These are phyloP conservation scores for Phytophthora sansomeana DNA, from an alignment of 352 stramenopile genomes.

Conservation along the genomic window DNA sequence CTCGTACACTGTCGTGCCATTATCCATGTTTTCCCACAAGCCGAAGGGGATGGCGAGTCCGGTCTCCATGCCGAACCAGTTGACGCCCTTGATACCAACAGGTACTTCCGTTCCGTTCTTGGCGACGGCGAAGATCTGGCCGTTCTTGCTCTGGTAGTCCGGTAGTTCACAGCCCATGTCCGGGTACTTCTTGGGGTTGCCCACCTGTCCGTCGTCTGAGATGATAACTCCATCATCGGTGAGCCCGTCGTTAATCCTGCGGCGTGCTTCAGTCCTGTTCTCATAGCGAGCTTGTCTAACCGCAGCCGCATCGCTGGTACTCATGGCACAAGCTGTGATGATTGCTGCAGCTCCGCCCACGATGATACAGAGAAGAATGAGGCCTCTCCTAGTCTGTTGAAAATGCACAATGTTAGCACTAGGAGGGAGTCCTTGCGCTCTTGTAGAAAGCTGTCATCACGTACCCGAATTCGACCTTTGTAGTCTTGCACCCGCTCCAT, in stretches of 20 bases:
- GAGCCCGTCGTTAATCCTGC: slow-evolving; percentile 52
- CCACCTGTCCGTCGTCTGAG: slow-evolving; percentile 53
- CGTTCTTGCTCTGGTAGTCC: slow-evolving; percentile 68
- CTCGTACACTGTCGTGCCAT: slow-evolving; percentile 78
- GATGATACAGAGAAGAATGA: slow-evolving; percentile 60
- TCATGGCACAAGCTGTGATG: slow-evolving; percentile 49
- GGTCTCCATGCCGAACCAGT: slow-evolving; percentile 84
- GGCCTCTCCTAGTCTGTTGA: slow-evolving; percentile 54
- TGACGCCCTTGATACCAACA: slow-evolving; percentile 68
- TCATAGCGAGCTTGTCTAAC: slow-evolving; percentile 34
- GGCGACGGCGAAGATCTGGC: slow-evolving; percentile 49
- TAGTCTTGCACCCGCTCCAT: slow-evolving; percentile 62
- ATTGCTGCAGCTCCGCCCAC: slow-evolving; percentile 48
- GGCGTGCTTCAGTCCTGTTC: slow-evolving; percentile 32
- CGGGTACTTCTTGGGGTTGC: slow-evolving; percentile 62
- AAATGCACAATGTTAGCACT: slow-evolving; percentile 1
- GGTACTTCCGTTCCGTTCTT: slow-evolving; percentile 61
- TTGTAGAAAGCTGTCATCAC: slow-evolving; percentile 12
- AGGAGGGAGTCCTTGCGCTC: neutral
- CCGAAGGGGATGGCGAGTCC: slow-evolving; percentile 59
- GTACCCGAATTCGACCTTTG: slow-evolving; percentile 69
- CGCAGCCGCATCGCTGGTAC: slow-evolving; percentile 27
- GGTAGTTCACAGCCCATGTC: slow-evolving; percentile 55
- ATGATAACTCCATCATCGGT: slow-evolving; percentile 40
- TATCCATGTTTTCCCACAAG: slow-evolving; percentile 77